A percentile compares a stretch with the other conserved stretches of the same genome.
Evolutionary conservation across 768 basidiomycete genomes (phyloP).

Genomic region (Panus rudis): DNA sequence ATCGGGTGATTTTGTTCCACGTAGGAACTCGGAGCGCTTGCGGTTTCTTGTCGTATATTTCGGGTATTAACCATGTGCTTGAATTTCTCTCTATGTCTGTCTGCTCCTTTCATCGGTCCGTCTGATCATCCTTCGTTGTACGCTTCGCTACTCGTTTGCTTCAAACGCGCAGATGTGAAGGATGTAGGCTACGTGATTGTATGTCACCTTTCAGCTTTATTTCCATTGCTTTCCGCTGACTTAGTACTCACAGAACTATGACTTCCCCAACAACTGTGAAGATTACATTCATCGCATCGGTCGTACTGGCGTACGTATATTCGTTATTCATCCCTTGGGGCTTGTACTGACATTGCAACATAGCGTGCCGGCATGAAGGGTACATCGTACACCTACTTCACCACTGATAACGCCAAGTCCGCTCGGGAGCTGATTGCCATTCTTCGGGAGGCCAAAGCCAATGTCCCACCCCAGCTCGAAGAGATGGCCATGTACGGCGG

Average conservation of each 20-base stretch:
- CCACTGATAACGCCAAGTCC: slow-evolving; percentile 90
- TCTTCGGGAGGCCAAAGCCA: slow-evolving; percentile 79
- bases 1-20: slow-evolving; percentile 28
- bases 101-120: slow-evolving; percentile 18
- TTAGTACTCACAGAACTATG: slow-evolving; percentile 66
- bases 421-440: slow-evolving; percentile 89
- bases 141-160: slow-evolving; percentile 6
- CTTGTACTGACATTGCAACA: background rate
- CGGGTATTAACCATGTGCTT: slow-evolving; percentile 43
- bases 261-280: slow-evolving; percentile 97
- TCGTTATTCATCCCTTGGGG: background rate
- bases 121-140: slow-evolving; percentile 12
- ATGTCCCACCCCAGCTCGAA: slow-evolving; percentile 82
- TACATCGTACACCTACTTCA: slow-evolving; percentile 92
- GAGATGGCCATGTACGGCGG: slow-evolving; percentile 89
- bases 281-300: slow-evolving; percentile 99
- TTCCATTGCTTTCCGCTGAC: slow-evolving; percentile 2
- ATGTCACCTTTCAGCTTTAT: slow-evolving; percentile 27
- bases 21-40: slow-evolving; percentile 45
- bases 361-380: slow-evolving; percentile 91
- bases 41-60: slow-evolving; percentile 28
- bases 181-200: slow-evolving; percentile 97
- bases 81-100: slow-evolving; percentile 23
- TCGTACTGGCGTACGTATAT: slow-evolving; percentile 73
- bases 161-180: slow-evolving; percentile 88